These are phyloP conservation scores for Gyromitra esculenta DNA, from an alignment of 2,329 filamentous ascomycete species.

Conservation along the genomic window DNA sequence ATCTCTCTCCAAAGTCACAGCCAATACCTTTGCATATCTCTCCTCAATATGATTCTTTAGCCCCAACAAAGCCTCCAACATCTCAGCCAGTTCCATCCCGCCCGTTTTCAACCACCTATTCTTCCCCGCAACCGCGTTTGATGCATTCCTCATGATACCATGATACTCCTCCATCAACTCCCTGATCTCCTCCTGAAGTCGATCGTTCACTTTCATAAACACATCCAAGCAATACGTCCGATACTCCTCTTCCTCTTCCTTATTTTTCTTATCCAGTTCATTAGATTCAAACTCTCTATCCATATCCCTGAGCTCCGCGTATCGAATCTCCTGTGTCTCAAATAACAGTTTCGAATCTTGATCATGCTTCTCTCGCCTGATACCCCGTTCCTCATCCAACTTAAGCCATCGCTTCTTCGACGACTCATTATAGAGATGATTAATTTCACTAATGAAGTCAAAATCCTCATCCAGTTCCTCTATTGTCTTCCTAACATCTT, in stretches of 20 bases:
- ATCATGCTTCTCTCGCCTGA: conserved; percentile 56
- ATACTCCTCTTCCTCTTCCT: conserved; percentile 57
- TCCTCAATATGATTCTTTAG: conserved; percentile 54
- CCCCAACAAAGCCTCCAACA: conserved; percentile 52
- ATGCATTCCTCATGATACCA: conserved; percentile 43
- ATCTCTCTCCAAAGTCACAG: conserved; percentile 55
- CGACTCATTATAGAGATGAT: conserved; percentile 51
- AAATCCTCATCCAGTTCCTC: conserved; percentile 54
- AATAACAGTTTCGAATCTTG: conserved; percentile 55
- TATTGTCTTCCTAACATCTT: conserved; percentile 38
- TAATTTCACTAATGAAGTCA: conserved; percentile 55
- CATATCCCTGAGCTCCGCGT: conserved; percentile 57
- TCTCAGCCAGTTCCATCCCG: conserved; percentile 51
- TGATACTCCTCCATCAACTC: conserved; percentile 56
- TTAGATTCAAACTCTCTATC: conserved; percentile 57
- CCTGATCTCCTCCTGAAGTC: conserved; percentile 56
- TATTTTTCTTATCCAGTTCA: conserved; percentile 54
- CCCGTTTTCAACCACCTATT: conserved; percentile 47
- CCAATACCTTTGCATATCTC: conserved; percentile 55
- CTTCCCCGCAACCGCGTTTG: conserved; percentile 39
- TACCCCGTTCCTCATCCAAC: conserved; percentile 54
- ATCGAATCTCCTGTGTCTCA: conserved; percentile 56
- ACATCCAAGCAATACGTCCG: conserved; percentile 57
- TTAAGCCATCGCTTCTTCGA: conserved; percentile 53
- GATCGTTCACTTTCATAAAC: conserved; percentile 56